phyloP scores from a whole-genome alignment of 208 protist species.

The Angomonas ambiguus region DNA sequence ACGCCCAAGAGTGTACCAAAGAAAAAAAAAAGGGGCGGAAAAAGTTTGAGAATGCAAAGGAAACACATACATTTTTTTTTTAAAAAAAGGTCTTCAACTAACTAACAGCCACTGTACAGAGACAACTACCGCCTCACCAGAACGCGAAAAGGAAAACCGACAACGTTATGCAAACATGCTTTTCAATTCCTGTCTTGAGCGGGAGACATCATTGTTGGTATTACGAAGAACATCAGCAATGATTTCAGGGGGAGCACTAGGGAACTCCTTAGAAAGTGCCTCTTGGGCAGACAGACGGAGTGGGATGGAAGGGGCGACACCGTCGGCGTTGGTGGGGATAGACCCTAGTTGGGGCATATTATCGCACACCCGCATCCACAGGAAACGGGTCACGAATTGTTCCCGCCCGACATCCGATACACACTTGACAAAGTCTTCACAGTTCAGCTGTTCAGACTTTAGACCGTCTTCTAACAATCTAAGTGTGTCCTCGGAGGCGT shows the following conservation, averaged over 20 bases:
- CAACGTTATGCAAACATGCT: constrained; percentile 40
- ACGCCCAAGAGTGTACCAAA: not conserved
- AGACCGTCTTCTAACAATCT: constrained; percentile 64
- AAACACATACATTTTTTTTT: not conserved
- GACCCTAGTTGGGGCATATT: constrained; percentile 16
- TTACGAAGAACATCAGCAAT: constrained; percentile 50
- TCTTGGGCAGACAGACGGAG: constrained; percentile 26
- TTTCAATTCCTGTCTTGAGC: constrained; percentile 45
- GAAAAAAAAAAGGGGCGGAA: constrained; percentile 19
- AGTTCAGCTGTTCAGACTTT: constrained; percentile 45
- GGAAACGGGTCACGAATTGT: constrained; percentile 72
- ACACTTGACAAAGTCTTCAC: constrained; percentile 75
- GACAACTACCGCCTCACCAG: not conserved
- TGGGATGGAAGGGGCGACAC: constrained; percentile 20
- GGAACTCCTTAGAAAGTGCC: constrained; percentile 49
- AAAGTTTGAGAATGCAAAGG: not conserved
- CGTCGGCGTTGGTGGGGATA: not conserved
- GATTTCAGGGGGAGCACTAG: constrained; percentile 40
- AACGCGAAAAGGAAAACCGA: not conserved
- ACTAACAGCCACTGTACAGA: not conserved
- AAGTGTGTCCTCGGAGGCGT: constrained; percentile 62
- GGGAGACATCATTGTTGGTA: constrained; percentile 29
- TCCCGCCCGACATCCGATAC: constrained; percentile 67
- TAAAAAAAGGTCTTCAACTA: not conserved
- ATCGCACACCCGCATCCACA: constrained; percentile 45